These are phyloP conservation scores for Tetrapisispora iriomotensis DNA, from an alignment of 805 yeast genomes.

Conservation along the genomic window DNA sequence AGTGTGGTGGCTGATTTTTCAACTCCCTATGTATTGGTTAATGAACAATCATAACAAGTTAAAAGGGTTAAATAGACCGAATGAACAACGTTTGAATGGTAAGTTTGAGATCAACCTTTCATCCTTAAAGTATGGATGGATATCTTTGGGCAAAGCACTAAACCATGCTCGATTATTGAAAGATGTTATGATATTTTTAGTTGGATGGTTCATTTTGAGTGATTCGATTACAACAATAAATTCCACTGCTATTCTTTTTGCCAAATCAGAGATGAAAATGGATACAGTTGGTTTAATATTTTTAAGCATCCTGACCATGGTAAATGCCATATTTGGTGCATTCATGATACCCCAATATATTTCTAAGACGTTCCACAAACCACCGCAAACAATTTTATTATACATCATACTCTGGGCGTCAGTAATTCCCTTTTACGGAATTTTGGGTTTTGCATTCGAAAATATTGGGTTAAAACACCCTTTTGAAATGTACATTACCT, in stretches of 20 bases:
- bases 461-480: conserved; percentile 49
- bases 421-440: conserved; percentile 62
- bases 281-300: conserved; percentile 52
- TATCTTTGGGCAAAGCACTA: conserved; percentile 44
- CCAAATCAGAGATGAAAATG: conserved; percentile 63
- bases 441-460: conserved; percentile 50
- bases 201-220: conserved; percentile 69
- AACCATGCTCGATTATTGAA: conserved; percentile 47
- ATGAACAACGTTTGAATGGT: too few species aligned
- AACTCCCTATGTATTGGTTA: conserved; percentile 45
- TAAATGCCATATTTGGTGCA: conserved; percentile 62
- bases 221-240: conserved; percentile 73
- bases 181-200: conserved; percentile 55
- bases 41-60: conserved; percentile 25
- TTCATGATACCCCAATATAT: conserved; percentile 41
- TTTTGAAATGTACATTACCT: conserved; percentile 59
- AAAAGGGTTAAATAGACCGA: too few species aligned
- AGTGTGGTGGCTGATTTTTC: conserved; percentile 68
- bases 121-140: conserved; percentile 53
- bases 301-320: conserved; percentile 56
- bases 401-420: conserved; percentile 51
- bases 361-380: conserved; percentile 28
- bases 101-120: too few species aligned
- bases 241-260: conserved; percentile 68
- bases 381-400: conserved; percentile 42